Evolutionary conservation across 2,329 filamentous ascomycete species (phyloP), one percentile per base, ranked within the genome.

Genomic region (Aurifilum marmelostoma): DNA sequence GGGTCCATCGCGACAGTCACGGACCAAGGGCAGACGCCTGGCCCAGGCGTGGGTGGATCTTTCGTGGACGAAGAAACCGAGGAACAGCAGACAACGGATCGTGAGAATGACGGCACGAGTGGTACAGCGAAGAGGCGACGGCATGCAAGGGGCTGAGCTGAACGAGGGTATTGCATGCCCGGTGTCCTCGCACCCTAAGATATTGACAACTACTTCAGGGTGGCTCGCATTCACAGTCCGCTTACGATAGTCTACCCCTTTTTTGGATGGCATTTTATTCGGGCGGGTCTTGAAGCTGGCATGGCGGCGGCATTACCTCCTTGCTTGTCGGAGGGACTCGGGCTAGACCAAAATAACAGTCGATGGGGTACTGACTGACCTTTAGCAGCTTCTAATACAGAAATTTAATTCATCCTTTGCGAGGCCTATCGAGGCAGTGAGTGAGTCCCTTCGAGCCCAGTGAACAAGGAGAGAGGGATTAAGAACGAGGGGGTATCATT

Each of bases 51-150:
- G 14, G 71, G 60, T 29, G 68, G 59, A 1, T 65, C 64, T 1
- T 62, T 43, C 2, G 58, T 56, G 6, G 72, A 69, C 5, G 70
- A 71, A 24, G 69, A 69, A 1, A 67, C 65, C 8, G 71, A 67
- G 9, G 71, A 66, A 9, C 61, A 63, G 11, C 68, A 60, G 21
- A 70, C 67, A 2, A 71, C 67, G 3, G 61, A 71, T 27, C 67
- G 39, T 3, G 74, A 73, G 29, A 70, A 65, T 3, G 70, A 71
- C 41, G 68, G 68, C 12, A 56, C 69, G 12, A 54, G 68, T 24
- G 72, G 74, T 24, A 73, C 71, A 9, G 62, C 50, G 34, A 76
- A 76, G 71, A 69, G 75, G 24, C 72, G 75, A 29, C 72, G 75
- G 21, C 69, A 74, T 16, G 72, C 71, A 1, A 71, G 74, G 1